Base-by-base conservation (phyloP, 1,139 yeast species). In the Taphrina deformans region DNA sequence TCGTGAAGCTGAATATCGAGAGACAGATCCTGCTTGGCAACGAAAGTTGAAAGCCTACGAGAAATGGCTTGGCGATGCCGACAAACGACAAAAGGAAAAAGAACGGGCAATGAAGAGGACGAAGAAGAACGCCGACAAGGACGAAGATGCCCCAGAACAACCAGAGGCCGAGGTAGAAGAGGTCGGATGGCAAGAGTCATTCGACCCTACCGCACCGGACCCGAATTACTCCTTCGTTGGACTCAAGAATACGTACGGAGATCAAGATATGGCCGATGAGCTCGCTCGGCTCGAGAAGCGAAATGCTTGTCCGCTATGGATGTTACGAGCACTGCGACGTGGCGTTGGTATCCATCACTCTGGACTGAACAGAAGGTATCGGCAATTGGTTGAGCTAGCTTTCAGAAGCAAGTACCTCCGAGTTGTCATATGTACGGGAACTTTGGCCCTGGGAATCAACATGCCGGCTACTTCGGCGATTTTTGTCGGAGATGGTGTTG, bases 171-270 rank as follows among this genome's bases (percentile, higher is more conserved):
- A 62, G 27, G 62, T 58, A 5, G 67, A 62, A 21, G 67, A 65
- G 26, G 53, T 48, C 24, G 51, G 56, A 2, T 65, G 67, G 67
- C 62, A 58, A 24, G 67, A 65, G 29, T 52, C 51, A 12, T 65
- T 65, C 35, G 67, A 65, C 45, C 67, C 67, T 6, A 55, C 56
- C 7, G 67, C 62, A 14, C 67, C 67, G n/a, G 62, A 61, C 18
- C 65, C 67, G 21, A 61, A 65, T 31, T 65, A 61, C 3, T 65
- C 67, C n/a, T 65, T 65, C 55, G 65, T 59, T 31, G 65, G 67
- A 9, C 52, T 61, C 24, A 65, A 65, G 35, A 58, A 61, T n/a
- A 65, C 67, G 9, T 65, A 60, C 23, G 67, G 67, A 14, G 62
- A 60, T 52, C 64, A 65, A 48, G 67, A 65, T 23, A 48, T 65